phyloP scores from a whole-genome alignment of 352 stramenopile genomes.

The Sclerospora graminicola region DNA sequence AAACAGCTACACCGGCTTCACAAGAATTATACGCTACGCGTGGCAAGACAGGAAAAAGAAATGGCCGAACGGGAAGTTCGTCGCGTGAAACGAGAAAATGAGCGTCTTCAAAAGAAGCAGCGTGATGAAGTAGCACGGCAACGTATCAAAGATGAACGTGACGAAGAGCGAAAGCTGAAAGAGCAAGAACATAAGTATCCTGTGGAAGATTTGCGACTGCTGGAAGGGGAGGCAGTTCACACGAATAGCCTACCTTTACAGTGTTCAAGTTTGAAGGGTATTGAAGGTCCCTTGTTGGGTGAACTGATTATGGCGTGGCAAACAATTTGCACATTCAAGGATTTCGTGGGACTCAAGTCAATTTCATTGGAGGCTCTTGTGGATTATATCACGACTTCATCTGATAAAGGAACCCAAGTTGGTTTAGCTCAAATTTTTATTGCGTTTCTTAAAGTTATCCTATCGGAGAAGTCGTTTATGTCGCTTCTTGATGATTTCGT shows the following conservation, averaged over 20 bases:
- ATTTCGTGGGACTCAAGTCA: conserved; percentile 48
- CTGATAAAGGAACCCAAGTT: conserved; percentile 32
- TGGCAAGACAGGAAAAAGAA: conserved; percentile 46
- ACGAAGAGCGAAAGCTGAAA: conserved; percentile 51
- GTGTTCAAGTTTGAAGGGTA: conserved; percentile 29
- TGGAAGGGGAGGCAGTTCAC: conserved; percentile 27
- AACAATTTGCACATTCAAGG: conserved; percentile 64
- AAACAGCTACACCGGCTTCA: conserved; percentile 67
- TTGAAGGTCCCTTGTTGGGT: conserved; percentile 49
- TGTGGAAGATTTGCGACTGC: conserved; percentile 56
- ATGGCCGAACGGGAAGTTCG: conserved; percentile 49
- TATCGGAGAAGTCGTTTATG: conserved; percentile 74
- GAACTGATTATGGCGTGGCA: conserved; percentile 77
- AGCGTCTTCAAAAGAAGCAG: conserved; percentile 37
- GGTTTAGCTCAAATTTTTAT: conserved; percentile 61
- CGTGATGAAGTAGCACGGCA: conserved; percentile 36
- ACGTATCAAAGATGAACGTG: conserved; percentile 36
- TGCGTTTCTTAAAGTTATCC: conserved; percentile 53
- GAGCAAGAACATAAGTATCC: conserved; percentile 59
- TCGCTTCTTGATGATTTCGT: conserved; percentile 64
- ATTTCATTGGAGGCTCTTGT: conserved; percentile 56
- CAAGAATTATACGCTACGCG: conserved; percentile 49
- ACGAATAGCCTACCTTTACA: conserved; percentile 28
- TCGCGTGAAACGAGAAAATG: conserved; percentile 47
- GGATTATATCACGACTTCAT: conserved; percentile 35